Base-by-base conservation (phyloP, 2,329 filamentous ascomycete genomes). In the Sordariomycetes sp. region DNA sequence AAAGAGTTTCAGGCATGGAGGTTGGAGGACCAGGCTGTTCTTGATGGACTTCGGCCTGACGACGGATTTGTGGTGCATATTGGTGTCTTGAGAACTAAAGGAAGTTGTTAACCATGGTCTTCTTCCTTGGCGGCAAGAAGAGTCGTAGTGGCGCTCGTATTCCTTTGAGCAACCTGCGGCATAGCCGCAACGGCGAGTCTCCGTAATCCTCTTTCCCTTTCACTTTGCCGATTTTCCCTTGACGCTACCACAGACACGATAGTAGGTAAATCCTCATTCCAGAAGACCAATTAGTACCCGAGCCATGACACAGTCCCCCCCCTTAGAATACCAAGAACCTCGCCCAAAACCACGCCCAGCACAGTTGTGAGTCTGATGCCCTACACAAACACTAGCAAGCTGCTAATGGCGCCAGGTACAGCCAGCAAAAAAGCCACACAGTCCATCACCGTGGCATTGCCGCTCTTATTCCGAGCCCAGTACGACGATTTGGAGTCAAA, bases 61-160 rank as follows among this genome's bases (percentile, higher is more conserved):
- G 75, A 74, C 16, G 88, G 88, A 6, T 94, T 93, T 59, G 78
- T 85, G 20, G 74, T 95, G 7, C 87, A 96, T 61, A 46, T 93
- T 15, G 82, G 86, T 10, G 54, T 88, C 16, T 57, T 88, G 40
- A 67, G 61, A 23, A 23, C 18, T 7, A 35, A 26, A 34, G 21
- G 10, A 25, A 25, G 8, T 15, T 25, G n/a, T 19, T 8, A 30
- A 14, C 16, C 12, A 20, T 39, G 31, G 24, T 30, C 26, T 28
- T 43, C 37, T 21, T 40, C 46, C 18, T 38, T 42, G 27, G 43
- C 32, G 23, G 42, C 30, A 27, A 46, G n/a, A n/a, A n/a, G n/a
- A n/a, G n/a, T n/a, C n/a, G n/a, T n/a, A n/a, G n/a, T n/a, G n/a
- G n/a, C n/a, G n/a, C n/a, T n/a, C n/a, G n/a, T n/a, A n/a, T n/a